These are phyloP conservation scores for Chrysoporthe puriensis DNA, from an alignment of 2,329 filamentous ascomycete genomes.

Conservation along the genomic window DNA sequence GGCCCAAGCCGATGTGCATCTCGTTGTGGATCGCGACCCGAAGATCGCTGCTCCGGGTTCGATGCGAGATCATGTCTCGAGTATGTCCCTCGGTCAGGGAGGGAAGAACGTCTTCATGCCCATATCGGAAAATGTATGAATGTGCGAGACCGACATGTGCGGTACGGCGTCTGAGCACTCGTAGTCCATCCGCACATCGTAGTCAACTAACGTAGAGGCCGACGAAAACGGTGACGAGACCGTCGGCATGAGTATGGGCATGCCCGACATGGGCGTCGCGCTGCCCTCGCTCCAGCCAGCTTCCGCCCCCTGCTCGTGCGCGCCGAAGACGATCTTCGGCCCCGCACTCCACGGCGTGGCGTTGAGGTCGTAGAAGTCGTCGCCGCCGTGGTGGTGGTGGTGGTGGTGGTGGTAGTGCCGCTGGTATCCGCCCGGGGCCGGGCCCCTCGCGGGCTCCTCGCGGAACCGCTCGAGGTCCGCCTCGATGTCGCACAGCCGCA, in stretches of 20 bases:
- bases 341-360: slow-evolving; percentile 20
- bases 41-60: too few species aligned
- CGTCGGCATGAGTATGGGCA: slow-evolving; percentile 3
- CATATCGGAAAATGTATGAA: slow-evolving; percentile 7
- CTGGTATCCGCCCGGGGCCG: slow-evolving; percentile 11
- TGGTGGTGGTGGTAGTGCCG: not conserved
- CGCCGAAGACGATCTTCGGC: slow-evolving; percentile 14
- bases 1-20: too few species aligned
- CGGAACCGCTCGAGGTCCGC: slow-evolving; percentile 62
- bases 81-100: not conserved
- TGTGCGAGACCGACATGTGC: slow-evolving; percentile 14
- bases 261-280: not conserved
- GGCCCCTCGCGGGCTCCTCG: slow-evolving; percentile 30
- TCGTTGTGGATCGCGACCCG: too few species aligned
- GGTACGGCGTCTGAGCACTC: slow-evolving; percentile 16
- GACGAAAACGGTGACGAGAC: slow-evolving; percentile 16
- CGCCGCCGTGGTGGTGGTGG: slow-evolving; percentile 12
- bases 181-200: slow-evolving; percentile 8
- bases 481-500: slow-evolving; percentile 63
- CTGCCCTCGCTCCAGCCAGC: not conserved
- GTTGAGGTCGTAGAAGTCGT: slow-evolving; percentile 11
- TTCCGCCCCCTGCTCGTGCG: slow-evolving; percentile 11
- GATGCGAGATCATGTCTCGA: not conserved
- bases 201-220: slow-evolving; percentile 18
- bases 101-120: not conserved